Percentiles rank a stretch among this genome's conserved stretches.
These are phyloP conservation scores for Venturia asperata DNA, from an alignment of 2,329 filamentous ascomycete species.

Conservation along the genomic window DNA sequence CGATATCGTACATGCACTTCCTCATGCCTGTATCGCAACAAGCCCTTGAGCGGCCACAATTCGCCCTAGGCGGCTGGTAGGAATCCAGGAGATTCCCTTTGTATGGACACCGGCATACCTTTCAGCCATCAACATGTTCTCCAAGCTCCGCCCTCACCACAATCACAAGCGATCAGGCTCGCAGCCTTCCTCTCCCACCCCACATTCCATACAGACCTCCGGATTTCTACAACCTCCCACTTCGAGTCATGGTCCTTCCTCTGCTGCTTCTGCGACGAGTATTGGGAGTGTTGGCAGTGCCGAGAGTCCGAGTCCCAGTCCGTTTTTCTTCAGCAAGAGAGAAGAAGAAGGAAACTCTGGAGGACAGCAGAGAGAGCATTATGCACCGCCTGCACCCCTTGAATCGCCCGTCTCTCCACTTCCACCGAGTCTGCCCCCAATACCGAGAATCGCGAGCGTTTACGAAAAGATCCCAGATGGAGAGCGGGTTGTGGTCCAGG, in stretches of 20 bases:
- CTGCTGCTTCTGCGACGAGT: slow-evolving; percentile 22
- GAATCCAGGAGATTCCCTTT: background rate
- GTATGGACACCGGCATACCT: background rate
- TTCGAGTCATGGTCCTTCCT: slow-evolving; percentile 24
- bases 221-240: slow-evolving; percentile 23
- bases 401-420: slow-evolving; percentile 33
- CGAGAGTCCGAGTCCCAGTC: slow-evolving; percentile 8
- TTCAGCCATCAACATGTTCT: slow-evolving; percentile 27
- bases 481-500: background rate
- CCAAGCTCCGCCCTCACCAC: slow-evolving; percentile 30
- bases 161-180: slow-evolving; percentile 35
- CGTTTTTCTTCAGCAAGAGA: background rate
- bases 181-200: slow-evolving; percentile 30
- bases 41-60: slow-evolving; percentile 12
- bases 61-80: background rate
- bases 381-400: background rate
- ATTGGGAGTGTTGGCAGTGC: background rate
- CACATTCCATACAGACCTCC: slow-evolving; percentile 25
- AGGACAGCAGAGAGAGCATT: background rate
- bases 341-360: background rate
- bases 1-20: background rate
- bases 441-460: slow-evolving; percentile 32
- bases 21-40: slow-evolving; percentile 1
- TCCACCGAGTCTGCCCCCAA: slow-evolving; percentile 35
- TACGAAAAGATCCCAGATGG: background rate